phyloP scores from a whole-genome alignment of 305 asterid genomes.

The Caryopteris hybrid region DNA sequence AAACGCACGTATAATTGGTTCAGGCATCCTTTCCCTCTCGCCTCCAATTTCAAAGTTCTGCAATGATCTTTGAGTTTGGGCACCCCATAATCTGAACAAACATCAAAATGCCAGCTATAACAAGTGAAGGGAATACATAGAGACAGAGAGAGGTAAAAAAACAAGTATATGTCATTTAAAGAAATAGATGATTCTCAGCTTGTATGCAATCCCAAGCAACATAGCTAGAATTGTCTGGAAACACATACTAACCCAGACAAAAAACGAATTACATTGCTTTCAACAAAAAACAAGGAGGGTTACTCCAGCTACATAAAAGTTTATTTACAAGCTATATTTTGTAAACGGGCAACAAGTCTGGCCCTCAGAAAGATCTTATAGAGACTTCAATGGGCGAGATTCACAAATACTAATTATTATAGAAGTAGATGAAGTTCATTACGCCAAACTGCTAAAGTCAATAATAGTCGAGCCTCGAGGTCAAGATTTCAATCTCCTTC shows the following conservation, averaged over 20 bases:
- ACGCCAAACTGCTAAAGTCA: not conserved
- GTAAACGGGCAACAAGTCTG: not conserved
- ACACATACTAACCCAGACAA: not conserved
- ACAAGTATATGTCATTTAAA: not conserved
- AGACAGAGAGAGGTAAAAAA: not conserved
- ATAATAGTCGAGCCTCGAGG: not conserved
- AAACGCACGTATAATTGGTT: conserved; percentile 84
- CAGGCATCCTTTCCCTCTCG: conserved; percentile 98
- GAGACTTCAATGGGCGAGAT: not conserved
- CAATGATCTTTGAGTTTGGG: conserved; percentile 94
- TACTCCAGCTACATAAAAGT: not conserved
- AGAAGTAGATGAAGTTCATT: not conserved
- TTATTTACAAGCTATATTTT: not conserved
- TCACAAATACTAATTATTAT: not conserved
- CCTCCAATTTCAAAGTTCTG: conserved; percentile 98
- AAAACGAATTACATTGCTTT: not conserved
- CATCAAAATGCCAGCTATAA: not conserved
- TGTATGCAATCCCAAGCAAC: not conserved
- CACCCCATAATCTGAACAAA: conserved; percentile 84
- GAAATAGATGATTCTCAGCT: not conserved
- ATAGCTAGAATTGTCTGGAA: not conserved
- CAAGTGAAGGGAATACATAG: not conserved
- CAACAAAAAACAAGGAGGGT: not conserved
- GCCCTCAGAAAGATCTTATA: not conserved
- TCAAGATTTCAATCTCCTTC: not conserved